A percentile compares a stretch with the other conserved stretches of the same genome.
Evolutionary conservation across 2,329 filamentous ascomycete genomes (phyloP).

Genomic region (Fusarium floridanum): DNA sequence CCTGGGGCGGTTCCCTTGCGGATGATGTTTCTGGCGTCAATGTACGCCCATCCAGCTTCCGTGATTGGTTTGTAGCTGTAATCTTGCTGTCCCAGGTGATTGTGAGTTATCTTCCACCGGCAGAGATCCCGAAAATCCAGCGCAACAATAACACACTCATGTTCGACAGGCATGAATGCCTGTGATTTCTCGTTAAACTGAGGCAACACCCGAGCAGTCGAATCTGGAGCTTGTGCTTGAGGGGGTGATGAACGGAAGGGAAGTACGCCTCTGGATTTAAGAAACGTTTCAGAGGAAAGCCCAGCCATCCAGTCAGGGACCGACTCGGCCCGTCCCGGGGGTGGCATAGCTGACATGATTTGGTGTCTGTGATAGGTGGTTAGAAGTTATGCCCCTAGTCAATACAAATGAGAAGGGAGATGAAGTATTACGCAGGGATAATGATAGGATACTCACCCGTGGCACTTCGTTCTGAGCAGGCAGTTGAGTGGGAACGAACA

Average conservation of each 20-base stretch:
- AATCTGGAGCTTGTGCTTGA: neutral
- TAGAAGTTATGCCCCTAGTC: neutral
- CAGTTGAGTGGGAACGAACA: neutral
- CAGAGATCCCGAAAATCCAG: conserved; percentile 1
- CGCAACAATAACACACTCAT: neutral
- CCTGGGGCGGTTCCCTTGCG: neutral
- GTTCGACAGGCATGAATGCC: neutral
- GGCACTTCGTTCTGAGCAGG: neutral
- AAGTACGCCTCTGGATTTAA: neutral
- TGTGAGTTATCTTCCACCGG: neutral
- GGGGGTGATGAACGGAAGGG: neutral
- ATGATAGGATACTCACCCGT: neutral
- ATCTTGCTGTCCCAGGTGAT: neutral
- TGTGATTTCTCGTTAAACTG: neutral
- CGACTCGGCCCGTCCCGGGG: neutral
- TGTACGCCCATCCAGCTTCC: neutral
- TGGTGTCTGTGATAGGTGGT: neutral
- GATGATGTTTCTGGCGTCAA: neutral
- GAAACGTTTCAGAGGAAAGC: neutral
- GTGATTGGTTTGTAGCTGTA: conserved; percentile 1
- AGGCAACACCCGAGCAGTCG: neutral
- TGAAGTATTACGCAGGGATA: neutral
- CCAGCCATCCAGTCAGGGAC: neutral
- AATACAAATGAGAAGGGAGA: neutral
- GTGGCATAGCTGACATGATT: neutral